Conservation (phyloP, 2,329 filamentous ascomycete genomes). For the Sporothrix protearum region DNA sequence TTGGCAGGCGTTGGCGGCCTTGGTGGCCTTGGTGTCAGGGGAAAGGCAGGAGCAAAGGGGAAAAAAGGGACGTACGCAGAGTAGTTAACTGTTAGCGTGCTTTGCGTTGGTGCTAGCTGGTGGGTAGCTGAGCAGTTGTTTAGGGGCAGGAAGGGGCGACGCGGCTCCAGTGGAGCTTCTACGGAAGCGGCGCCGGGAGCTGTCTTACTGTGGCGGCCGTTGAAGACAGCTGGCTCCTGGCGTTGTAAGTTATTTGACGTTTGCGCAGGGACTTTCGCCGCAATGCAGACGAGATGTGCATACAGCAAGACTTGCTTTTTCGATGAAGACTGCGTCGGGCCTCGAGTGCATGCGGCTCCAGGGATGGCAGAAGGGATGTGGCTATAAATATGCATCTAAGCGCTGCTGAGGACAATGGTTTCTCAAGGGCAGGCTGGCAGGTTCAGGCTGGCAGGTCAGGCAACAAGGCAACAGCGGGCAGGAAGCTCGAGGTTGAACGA, state of each 20-base stretch:
- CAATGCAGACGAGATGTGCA: neutral
- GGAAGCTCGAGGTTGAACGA: neutral
- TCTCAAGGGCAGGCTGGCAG: neutral
- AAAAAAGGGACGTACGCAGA: constrained; percentile 21
- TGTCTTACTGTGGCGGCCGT: constrained; percentile 10
- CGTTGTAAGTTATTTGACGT: neutral
- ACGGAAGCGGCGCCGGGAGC: constrained; percentile 16
- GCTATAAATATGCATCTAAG: neutral
- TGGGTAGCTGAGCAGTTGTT: constrained; percentile 7
- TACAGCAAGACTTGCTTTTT: neutral
- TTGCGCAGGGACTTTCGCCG: neutral
- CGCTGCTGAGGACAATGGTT: neutral
- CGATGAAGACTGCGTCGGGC: neutral
- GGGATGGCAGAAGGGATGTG: neutral
- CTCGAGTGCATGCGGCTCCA: neutral
- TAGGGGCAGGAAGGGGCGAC: neutral
- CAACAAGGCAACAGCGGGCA: constrained; percentile 6
- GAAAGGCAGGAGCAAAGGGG: neutral
- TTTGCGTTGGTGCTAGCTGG: constrained; percentile 17
- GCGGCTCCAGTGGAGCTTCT: constrained; percentile 19
- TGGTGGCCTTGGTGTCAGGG: constrained; percentile 11
- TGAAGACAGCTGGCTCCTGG: constrained; percentile 17
- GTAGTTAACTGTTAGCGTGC: constrained; percentile 24
- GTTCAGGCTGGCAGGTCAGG: constrained; percentile 5
- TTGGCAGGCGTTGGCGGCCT: neutral